Evolutionary conservation across 2,329 filamentous ascomycete genomes (phyloP).

Genomic region (Magnaporthiopsis poae): DNA sequence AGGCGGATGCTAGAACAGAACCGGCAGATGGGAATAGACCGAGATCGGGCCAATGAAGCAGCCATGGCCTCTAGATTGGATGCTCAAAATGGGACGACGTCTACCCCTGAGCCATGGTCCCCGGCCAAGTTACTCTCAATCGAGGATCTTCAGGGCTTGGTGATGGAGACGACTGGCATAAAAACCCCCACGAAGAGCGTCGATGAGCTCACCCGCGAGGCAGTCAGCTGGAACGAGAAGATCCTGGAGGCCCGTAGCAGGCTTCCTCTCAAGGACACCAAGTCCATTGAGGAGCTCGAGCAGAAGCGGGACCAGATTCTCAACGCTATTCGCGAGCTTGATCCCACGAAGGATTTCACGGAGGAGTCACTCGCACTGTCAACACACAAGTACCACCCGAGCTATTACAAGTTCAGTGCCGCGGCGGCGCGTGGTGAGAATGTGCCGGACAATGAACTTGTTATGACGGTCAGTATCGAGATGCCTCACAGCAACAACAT

Average conservation of each 20-base stretch:
- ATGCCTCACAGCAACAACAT: neutral
- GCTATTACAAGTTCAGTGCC: neutral
- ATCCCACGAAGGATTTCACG: neutral
- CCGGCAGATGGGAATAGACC: neutral
- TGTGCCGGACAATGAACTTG: neutral
- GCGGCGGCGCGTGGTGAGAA: neutral
- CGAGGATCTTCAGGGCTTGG: neutral
- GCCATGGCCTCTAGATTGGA: too few species aligned
- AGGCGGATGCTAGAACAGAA: neutral
- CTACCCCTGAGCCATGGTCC: too few species aligned
- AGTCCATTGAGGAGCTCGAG: neutral
- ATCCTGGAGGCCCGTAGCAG: neutral
- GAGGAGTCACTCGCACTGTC: slow-evolving; percentile 8
- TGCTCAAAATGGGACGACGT: neutral
- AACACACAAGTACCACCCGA: neutral
- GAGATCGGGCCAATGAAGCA: neutral
- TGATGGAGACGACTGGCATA: too few species aligned
- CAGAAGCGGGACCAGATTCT: neutral
- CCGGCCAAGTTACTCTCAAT: neutral
- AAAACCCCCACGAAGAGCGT: neutral
- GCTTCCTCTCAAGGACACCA: neutral
- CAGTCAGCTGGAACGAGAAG: neutral
- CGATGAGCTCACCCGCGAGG: neutral
- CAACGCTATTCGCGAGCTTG: too few species aligned
- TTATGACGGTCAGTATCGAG: neutral